phyloP scores from a whole-genome alignment of 345 rosid genomes.

The thale cress (Arabidopsis thaliana) region TAIR10.1 NC_003075.7:12278501-12279000 shows the following conservation, averaged over 20 bases:
- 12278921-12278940: neutral
- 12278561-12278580: neutral
- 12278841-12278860: neutral
- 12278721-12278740: too few species aligned
- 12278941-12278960: neutral
- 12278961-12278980: constrained; percentile 30
- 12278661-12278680: too few species aligned
- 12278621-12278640: neutral
- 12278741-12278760: too few species aligned
- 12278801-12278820: neutral
- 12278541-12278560: neutral
- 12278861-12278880: neutral
- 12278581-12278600: neutral
- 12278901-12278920: constrained; percentile 38
- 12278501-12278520: neutral
- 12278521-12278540: neutral
- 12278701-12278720: too few species aligned
- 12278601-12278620: too few species aligned
- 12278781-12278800: neutral
- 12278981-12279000: constrained; percentile 41
- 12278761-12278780: too few species aligned
- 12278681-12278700: too few species aligned
- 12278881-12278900: neutral
- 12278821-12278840: neutral
- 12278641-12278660: too few species aligned